Evolutionary conservation across 1,284 basidiomycete species (phyloP).

Genomic region (Microbotryomycetes sp.): DNA sequence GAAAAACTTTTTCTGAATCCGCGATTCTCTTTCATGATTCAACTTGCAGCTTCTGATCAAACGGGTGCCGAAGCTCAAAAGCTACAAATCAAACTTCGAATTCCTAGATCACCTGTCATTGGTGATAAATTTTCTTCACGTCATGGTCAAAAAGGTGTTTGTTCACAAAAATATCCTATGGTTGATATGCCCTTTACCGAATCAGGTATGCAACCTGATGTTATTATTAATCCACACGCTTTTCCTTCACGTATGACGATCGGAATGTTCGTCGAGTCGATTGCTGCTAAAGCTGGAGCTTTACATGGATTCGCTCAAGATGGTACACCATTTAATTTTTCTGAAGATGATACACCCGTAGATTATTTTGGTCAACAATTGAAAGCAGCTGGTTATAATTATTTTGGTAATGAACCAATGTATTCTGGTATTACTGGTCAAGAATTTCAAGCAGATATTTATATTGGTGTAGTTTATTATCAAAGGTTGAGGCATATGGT

Average conservation of each 20-base stretch:
- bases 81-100: slow-evolving; percentile 86
- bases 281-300: slow-evolving; percentile 96
- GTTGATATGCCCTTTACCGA: slow-evolving; percentile 99
- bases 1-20: too few species aligned
- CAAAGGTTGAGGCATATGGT: slow-evolving; percentile 99
- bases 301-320: slow-evolving; percentile 98
- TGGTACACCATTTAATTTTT: slow-evolving; percentile 95
- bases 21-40: neutral
- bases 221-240: slow-evolving; percentile 99
- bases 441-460: slow-evolving; percentile 98
- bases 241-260: slow-evolving; percentile 99
- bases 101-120: slow-evolving; percentile 92
- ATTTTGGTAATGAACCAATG: slow-evolving; percentile 99
- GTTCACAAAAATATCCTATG: slow-evolving; percentile 97
- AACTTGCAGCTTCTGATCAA: slow-evolving; percentile 62
- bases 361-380: slow-evolving; percentile 98
- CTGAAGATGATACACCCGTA: slow-evolving; percentile 89
- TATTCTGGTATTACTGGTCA: slow-evolving; percentile 98
- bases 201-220: slow-evolving; percentile 97
- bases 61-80: slow-evolving; percentile 86
- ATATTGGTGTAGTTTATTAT: slow-evolving; percentile 97
- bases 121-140: slow-evolving; percentile 99
- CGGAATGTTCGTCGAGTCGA: slow-evolving; percentile 98
- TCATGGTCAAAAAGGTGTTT: slow-evolving; percentile 99
- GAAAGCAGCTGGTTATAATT: slow-evolving; percentile 90